A percentile compares a stretch with the other conserved stretches of the same genome.
Conservation (phyloP, 2,329 filamentous ascomycete species). For the Microcyclosporella mali region DNA sequence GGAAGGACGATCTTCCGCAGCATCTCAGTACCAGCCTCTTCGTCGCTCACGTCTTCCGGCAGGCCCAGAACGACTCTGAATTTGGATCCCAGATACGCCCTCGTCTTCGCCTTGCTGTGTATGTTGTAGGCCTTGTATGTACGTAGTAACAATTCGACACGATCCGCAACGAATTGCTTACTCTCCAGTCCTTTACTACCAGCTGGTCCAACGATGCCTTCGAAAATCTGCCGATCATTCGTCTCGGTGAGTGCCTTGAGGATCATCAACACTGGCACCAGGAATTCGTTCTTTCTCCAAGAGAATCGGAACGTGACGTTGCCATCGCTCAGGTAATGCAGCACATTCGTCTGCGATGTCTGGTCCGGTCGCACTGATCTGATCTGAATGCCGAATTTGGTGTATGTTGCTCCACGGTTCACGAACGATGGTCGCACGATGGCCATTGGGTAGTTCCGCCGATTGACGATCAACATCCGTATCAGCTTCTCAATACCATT, state of each 20-base stretch:
- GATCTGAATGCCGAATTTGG: constrained; percentile 82
- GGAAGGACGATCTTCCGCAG: constrained; percentile 83
- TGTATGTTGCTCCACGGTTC: constrained; percentile 81
- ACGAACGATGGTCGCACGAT: constrained; percentile 86
- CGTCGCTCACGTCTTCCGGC: constrained; percentile 74
- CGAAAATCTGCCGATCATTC: constrained; percentile 92
- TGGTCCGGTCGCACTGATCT: constrained; percentile 94
- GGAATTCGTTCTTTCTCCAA: constrained; percentile 93
- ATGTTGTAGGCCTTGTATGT: constrained; percentile 89
- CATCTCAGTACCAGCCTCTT: constrained; percentile 87
- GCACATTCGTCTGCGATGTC: constrained; percentile 92
- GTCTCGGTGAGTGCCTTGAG: constrained; percentile 92
- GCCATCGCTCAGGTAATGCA: constrained; percentile 92
- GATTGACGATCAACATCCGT: constrained; percentile 81
- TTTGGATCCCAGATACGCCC: constrained; percentile 81
- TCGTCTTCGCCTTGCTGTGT: constrained; percentile 73
- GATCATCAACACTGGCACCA: constrained; percentile 95
- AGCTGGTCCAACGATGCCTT: constrained; percentile 75
- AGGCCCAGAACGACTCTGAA: constrained; percentile 85
- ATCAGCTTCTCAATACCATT: constrained; percentile 98
- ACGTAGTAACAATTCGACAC: constrained; percentile 82
- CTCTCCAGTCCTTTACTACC: constrained; percentile 73
- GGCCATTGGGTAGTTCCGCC: constrained; percentile 91
- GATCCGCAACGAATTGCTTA: constrained; percentile 84
- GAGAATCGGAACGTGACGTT: constrained; percentile 97